Evolutionary conservation across 2,329 filamentous ascomycete species (phyloP).

Genomic region (Xylariaceae sp.): DNA sequence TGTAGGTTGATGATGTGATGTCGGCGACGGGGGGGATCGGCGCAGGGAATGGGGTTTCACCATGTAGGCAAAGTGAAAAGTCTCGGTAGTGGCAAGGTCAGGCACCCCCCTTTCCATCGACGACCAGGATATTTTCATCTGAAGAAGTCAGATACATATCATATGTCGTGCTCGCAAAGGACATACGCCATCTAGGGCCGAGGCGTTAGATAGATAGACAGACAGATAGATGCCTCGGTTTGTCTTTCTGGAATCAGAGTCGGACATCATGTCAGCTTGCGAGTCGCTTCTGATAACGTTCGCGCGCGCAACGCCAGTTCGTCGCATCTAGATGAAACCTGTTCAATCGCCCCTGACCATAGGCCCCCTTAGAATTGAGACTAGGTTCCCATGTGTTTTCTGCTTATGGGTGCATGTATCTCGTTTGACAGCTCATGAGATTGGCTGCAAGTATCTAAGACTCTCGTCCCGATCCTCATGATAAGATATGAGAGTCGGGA

Average conservation of each 20-base stretch:
- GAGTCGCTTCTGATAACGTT: neutral
- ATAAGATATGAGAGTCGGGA: neutral
- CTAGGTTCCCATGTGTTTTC: neutral
- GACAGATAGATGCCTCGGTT: neutral
- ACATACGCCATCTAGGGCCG: neutral
- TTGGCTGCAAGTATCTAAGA: neutral
- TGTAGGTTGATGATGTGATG: neutral
- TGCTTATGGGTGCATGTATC: neutral
- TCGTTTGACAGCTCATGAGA: neutral
- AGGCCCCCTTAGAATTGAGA: neutral
- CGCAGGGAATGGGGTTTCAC: neutral
- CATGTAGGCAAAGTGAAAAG: neutral
- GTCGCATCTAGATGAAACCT: neutral
- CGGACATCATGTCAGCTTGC: neutral
- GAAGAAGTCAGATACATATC: neutral
- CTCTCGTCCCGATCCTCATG: neutral
- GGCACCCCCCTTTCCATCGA: neutral
- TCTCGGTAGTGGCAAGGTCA: neutral
- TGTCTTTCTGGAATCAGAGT: neutral
- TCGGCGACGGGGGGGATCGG: neutral
- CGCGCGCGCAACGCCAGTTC: neutral
- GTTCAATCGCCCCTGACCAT: neutral
- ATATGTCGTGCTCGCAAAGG: neutral
- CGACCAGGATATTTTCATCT: neutral
- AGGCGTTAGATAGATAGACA: neutral